Evolutionary conservation across 73 alveolate genomes (phyloP), one percentile per base, ranked within the genome.

Genomic region (Paramecium pentaurelia): DNA sequence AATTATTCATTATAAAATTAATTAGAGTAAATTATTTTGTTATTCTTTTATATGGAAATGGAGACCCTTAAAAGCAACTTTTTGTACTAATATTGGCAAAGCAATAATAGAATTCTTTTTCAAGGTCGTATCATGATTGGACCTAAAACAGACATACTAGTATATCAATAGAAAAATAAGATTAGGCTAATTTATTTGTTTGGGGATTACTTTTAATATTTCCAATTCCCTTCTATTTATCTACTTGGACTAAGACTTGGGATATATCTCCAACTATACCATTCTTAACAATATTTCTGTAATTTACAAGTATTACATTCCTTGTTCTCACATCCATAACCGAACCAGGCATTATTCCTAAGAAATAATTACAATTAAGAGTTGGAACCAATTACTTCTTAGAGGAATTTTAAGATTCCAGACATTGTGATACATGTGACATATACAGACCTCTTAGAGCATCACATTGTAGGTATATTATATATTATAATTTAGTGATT

Each of bases 361-460:
- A 94, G 34, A 91, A 77, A 60, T 34, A 88, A 42, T 30, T 94
- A 34, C 60, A 89, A 58, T 47, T 86, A 32, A 89, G 54, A 16
- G 86, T 49, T 6, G 37, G 36, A 36, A 88, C 92, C 27, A 70
- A 91, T 10, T 10, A 18, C 7, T 47, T 30, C 77, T 40, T 92
- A 77, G 71, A 93, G 70, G 54, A 60, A 27, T 58, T 34, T 64
- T 49, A 64, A 9, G 51, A 93, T 54, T 89, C 84, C 7, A 71
- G 58, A 9, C 88, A 30, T 68, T 97, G 99, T 51, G 10, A 28
- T 12, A 93, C 98, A 58, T 97, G 99, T 64, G 86, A 94, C 42
- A 96, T 97, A 1, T 86, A 92, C 49, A 54, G 99, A 27, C 99
- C 99, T 0, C 96, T 96, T 5, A 77, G 92, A 34, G 97, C 99